Evolutionary conservation across 345 rosid genomes (phyloP), one percentile per base, ranked within the genome.

Genomic region (Lenwebbia sp.): DNA sequence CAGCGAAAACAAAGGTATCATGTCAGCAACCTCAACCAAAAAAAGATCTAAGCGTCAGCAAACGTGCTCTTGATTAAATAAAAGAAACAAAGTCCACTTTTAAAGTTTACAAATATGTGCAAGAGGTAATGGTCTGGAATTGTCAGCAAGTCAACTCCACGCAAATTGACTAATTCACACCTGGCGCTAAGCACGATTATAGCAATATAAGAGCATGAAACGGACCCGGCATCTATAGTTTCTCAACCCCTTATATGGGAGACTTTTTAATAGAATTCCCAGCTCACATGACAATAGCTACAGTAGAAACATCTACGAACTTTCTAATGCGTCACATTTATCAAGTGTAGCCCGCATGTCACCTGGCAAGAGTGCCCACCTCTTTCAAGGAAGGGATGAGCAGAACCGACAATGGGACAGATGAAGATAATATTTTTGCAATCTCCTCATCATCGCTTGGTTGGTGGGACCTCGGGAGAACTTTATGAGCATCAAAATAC

Each of bases 301-400:
- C 78, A 37, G 47, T 9, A 70, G 78, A 70, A 37, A 70, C 78
- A 19, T 70, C 78, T 37, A 70, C 21, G 13, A 33, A 70, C 78
- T 70, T 70, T 37, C 47, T 33, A 33, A 70, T 25, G 40, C 21
- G 25, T 70, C 47, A 33, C 47, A 70, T 70, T 25, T 70, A 70
- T 70, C 6, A 70, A 37, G 78, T 19, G 10, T 23, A 70, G 19
- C 47, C 78, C 25, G 10, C 78, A 21, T 54, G 47, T 28, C 52
- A 52, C 50, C 50, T 23, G 37, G 62, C 55, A 54, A 37, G 82
- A 44, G 54, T 84, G 82, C 90, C 74, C 86, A 97, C 99, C 99
- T 97, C 98, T 92, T 96, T 96, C 81, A 95, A 82, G 58, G 98
- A 94, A 87, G 99, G 99, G 60, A 97, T 90, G 62, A 97, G 91